Base-by-base conservation (phyloP, 164 flowering plant species). In the Amborella trichopoda region DNA sequence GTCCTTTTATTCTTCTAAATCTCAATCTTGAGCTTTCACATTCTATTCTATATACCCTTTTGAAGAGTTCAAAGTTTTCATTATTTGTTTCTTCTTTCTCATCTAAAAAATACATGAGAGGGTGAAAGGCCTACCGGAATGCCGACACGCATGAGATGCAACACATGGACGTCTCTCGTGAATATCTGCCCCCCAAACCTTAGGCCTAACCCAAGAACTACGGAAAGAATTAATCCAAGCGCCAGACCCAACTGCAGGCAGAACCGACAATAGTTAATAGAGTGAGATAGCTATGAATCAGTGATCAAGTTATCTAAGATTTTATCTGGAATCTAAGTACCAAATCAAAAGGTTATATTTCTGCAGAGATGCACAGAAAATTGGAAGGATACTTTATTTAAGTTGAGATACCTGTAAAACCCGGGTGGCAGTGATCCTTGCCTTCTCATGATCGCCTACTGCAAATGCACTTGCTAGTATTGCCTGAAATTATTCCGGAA, bases 381-480 rank as follows among this genome's bases (percentile, higher is more conserved):
- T n/a, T n/a, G n/a, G n/a, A n/a, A n/a, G n/a, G n/a, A n/a, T n/a
- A n/a, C n/a, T n/a, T n/a, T n/a, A n/a, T n/a, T n/a, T n/a, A n/a
- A n/a, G n/a, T 33, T 33, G 19, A 44, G 3, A 20, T 49, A 80
- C 97, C 93, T 89, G 97, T 61, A 86, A 42, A 19, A 87, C 94
- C 50, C 99, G 70, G 10, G 82, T 52, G 33, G 94, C 81, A 23
- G 75, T 66, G 18, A 75, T 64, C 27, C 59, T 58, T 44, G 79
- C 93, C 64, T 70, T 84, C 28, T 63, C 60, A 58, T 70, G 63
- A 61, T 91, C 81, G 48, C 73, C 67, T 45, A 70, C 69, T n/a
- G 95, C 88, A 66, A 91, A 91, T 52, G 95, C 74, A 49, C 74
- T 66, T 6, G 96, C 99, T 49, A 91, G 79, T 28, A 91, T 76